Evolutionary conservation across 2,329 filamentous ascomycete species (phyloP).

Genomic region (Knufia petricola): DNA sequence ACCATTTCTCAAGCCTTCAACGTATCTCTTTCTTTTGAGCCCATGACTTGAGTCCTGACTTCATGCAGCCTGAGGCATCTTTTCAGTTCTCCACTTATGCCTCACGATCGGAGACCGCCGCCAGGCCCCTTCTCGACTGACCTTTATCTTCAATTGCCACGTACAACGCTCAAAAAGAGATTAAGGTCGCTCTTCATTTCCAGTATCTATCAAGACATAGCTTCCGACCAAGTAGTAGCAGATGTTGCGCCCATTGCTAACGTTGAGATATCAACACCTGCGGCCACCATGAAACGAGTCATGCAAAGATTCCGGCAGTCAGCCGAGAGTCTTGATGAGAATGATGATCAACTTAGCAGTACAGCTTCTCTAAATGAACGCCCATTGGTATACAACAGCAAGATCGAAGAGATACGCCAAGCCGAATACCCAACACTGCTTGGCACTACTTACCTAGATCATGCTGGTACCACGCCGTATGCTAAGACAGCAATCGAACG

Average conservation of each 20-base stretch:
- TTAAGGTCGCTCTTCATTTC: no score
- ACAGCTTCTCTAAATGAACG: neutral
- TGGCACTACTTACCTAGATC: constrained; percentile 73
- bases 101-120: neutral
- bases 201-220: no score
- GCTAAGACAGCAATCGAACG: constrained; percentile 69
- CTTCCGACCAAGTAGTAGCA: neutral
- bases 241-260: neutral
- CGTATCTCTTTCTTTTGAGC: no score
- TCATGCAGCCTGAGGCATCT: no score
- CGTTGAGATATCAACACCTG: neutral
- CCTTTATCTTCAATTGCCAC: neutral
- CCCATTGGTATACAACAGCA: constrained; percentile 31
- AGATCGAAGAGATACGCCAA: constrained; percentile 39
- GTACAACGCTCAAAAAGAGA: no score
- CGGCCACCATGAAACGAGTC: neutral
- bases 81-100: neutral
- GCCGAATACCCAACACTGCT: constrained; percentile 39
- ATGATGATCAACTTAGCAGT: neutral
- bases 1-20: neutral
- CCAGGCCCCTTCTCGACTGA: neutral
- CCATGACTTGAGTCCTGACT: no score
- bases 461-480: constrained; percentile 85
- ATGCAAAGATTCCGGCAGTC: neutral
- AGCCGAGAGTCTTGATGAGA: neutral